Evolutionary conservation across 768 basidiomycete genomes (phyloP).

Genomic region (Termitomyces sp.): DNA sequence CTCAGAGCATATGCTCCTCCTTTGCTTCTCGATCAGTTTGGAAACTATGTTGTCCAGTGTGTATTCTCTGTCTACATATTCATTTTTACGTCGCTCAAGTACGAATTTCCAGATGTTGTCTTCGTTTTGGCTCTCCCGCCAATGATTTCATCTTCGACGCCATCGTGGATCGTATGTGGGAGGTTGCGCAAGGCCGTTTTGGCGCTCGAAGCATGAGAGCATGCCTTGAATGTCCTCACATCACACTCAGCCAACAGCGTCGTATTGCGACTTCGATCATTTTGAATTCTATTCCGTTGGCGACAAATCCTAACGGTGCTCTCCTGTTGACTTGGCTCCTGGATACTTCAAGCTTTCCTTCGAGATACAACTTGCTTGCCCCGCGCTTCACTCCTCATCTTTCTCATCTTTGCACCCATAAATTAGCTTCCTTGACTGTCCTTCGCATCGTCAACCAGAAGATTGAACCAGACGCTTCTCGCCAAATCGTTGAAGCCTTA

Average conservation of each 20-base stretch:
- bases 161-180: constrained; percentile 98
- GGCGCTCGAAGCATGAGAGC: constrained; percentile 98
- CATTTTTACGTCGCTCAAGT: background rate
- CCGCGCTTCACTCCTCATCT: constrained; percentile 96
- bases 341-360: constrained; percentile 91
- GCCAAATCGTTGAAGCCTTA: constrained; percentile 80
- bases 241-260: constrained; percentile 86
- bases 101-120: constrained; percentile 59
- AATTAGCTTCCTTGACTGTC: constrained; percentile 91
- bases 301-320: constrained; percentile 97
- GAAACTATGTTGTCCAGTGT: constrained; percentile 90
- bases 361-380: constrained; percentile 90
- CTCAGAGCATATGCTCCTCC: constrained; percentile 90
- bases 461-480: constrained; percentile 84
- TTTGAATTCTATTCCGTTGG: constrained; percentile 94
- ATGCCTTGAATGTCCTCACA: constrained; percentile 87
- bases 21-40: constrained; percentile 88
- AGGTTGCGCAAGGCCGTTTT: constrained; percentile 95
- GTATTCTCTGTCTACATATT: constrained; percentile 21
- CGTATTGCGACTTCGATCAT: constrained; percentile 93
- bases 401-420: constrained; percentile 96
- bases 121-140: constrained; percentile 83
- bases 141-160: constrained; percentile 98
- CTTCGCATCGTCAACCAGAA: constrained; percentile 96
- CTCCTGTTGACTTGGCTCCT: constrained; percentile 94